These are phyloP conservation scores for Scedosporium boydii DNA, from an alignment of 2,329 filamentous ascomycete genomes.

Conservation along the genomic window DNA sequence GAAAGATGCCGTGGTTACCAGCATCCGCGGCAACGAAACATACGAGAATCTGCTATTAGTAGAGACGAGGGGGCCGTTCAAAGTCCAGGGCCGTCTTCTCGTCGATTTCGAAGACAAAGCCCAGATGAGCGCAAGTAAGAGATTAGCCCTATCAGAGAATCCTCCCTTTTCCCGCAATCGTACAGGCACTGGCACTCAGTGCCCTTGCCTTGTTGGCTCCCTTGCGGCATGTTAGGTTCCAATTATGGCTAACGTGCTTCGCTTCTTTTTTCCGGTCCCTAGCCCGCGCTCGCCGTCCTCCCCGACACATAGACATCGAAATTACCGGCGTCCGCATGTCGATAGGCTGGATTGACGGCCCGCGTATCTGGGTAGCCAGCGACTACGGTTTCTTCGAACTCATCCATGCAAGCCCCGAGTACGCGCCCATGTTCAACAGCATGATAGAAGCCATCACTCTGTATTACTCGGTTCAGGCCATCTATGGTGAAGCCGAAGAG, in stretches of 20 bases:
- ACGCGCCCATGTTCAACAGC: slow-evolving; percentile 43
- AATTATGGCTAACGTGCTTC: not conserved
- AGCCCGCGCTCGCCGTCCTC: slow-evolving; percentile 23
- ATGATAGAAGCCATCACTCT: slow-evolving; percentile 56
- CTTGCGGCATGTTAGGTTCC: no score
- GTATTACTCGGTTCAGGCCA: slow-evolving; percentile 52
- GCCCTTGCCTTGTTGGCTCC: not conserved
- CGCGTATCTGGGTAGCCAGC: slow-evolving; percentile 58
- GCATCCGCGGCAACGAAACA: slow-evolving; percentile 36
- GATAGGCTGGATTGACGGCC: slow-evolving; percentile 40
- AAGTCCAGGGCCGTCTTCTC: slow-evolving; percentile 49
- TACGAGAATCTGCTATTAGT: slow-evolving; percentile 53
- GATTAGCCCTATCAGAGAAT: not conserved
- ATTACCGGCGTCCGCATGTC: slow-evolving; percentile 37
- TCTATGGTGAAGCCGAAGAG: slow-evolving; percentile 34
- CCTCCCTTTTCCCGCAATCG: not conserved
- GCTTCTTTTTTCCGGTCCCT: not conserved
- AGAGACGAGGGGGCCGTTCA: slow-evolving; percentile 49
- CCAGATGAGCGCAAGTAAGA: slow-evolving; percentile 15
- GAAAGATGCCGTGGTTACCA: slow-evolving; percentile 49
- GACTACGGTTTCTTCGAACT: slow-evolving; percentile 61
- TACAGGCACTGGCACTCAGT: no score
- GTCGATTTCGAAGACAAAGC: slow-evolving; percentile 33
- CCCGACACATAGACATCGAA: slow-evolving; percentile 35
- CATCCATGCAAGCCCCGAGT: slow-evolving; percentile 41